Evolutionary conservation across 805 yeast species (phyloP).

Genomic region (Lachancea waltii): DNA sequence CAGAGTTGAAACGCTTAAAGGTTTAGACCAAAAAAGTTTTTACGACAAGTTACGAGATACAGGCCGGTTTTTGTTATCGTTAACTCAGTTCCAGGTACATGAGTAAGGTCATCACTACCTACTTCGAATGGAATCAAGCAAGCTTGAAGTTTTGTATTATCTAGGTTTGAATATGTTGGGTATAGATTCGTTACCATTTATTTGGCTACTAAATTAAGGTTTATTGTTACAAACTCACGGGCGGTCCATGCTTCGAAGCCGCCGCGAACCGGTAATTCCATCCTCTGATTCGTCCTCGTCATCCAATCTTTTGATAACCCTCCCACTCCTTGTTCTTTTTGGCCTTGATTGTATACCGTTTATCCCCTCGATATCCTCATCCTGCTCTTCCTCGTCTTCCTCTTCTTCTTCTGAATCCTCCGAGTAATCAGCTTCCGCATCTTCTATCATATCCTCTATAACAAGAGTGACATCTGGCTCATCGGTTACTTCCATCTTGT

Average conservation of each 20-base stretch:
- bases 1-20: not conserved
- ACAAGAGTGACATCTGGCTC: conserved; percentile 10
- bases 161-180: conserved; percentile 5
- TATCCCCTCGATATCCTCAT: not conserved
- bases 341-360: not conserved
- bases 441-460: not conserved
- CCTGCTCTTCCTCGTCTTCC: conserved; percentile 15
- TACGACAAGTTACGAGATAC: conserved; percentile 5
- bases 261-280: not conserved
- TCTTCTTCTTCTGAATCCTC: conserved; percentile 5
- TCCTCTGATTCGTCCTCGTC: conserved; percentile 7
- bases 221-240: conserved; percentile 7
- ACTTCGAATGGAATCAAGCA: not conserved
- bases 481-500: conserved; percentile 14
- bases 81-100: not conserved
- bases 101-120: not conserved
- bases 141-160: conserved; percentile 4
- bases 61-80: conserved; percentile 7
- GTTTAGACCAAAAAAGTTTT: not conserved
- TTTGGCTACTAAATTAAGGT: conserved; percentile 1
- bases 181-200: not conserved
- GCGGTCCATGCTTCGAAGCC: conserved; percentile 5
- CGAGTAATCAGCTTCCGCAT: conserved; percentile 3
- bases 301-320: conserved; percentile 2
- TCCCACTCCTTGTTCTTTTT: conserved; percentile 7